Base-by-base conservation (phyloP, 306 rosid species). In the Inga laurina region DNA sequence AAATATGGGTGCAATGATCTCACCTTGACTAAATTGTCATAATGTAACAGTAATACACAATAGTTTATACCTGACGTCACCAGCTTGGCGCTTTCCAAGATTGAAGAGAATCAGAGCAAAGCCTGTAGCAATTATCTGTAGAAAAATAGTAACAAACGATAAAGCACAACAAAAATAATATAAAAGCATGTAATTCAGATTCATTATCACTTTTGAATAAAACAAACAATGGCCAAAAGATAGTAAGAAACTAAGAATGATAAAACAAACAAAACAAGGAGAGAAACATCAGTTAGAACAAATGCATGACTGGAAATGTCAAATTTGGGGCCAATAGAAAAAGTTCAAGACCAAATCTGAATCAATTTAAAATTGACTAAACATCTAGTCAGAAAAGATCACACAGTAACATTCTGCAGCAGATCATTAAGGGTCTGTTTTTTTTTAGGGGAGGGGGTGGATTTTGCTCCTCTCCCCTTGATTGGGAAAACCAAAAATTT, bases 1-100 rank as follows among this genome's bases (percentile, higher is more conserved):
- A 5, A 56, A 67, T 59, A 57, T 39, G 41, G 13, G 14, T 83
- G 66, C 73, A 64, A 79, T 69, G 54, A 79, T 75, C 72, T 85
- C 61, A 76, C 37, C 32, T 43, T 27, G 82, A 54, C 37, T 21
- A 54, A 79, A 35, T 79, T 56, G 22, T 78, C 74, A 80, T 62
- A 43, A 72, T 27, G 61, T 48, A 48, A 59, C 66, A 57, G 64
- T n/a, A 57, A 22, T 24, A 83, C 73, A 83, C 81, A 75, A 27
- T 46, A 35, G 72, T 72, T 41, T n/a, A 88, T 89, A 93, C 99
- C 99, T 96, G 85, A 91, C 64, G 21, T 93, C 99, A 79, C 98
- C 97, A 81, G 94, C 94, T 84, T 91, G 80, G 71, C 96, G 91
- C 83, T 92, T 83, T 86, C 99, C 98, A 64, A 96, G 98, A 82